Percentiles rank a stretch among this genome's conserved stretches.
phyloP scores from a whole-genome alignment of 257 asterid genomes.

The Cruciata laevipes region DNA sequence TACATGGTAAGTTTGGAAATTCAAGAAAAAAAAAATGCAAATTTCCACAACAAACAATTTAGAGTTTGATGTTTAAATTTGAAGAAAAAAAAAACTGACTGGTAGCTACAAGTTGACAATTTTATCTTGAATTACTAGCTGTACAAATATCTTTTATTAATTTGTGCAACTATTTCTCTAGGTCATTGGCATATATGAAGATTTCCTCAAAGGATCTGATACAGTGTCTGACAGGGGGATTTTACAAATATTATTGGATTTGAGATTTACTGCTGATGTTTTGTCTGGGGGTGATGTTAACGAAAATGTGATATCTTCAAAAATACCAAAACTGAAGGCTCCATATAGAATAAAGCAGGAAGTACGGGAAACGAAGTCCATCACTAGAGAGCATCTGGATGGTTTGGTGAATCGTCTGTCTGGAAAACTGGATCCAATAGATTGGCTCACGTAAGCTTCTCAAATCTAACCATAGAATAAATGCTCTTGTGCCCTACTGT shows the following conservation, averaged over 20 bases:
- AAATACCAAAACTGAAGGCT: slow-evolving; percentile 38
- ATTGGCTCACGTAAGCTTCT: slow-evolving; percentile 95
- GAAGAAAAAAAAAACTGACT: background rate
- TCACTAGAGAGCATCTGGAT: slow-evolving; percentile 46
- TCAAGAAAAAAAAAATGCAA: background rate
- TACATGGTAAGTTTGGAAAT: background rate
- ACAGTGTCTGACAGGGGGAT: slow-evolving; percentile 82
- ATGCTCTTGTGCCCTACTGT: background rate
- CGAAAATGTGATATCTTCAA: slow-evolving; percentile 45
- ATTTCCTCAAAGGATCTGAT: slow-evolving; percentile 54
- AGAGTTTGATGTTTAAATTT: background rate
- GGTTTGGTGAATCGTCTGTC: slow-evolving; percentile 56
- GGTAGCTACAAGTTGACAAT: background rate
- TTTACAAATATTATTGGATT: slow-evolving; percentile 80
- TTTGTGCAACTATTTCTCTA: slow-evolving; percentile 18
- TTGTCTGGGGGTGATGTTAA: slow-evolving; percentile 66
- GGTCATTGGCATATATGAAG: slow-evolving; percentile 67
- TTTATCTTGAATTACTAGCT: background rate
- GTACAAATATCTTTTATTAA: slow-evolving; percentile 12
- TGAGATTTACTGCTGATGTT: slow-evolving; percentile 77
- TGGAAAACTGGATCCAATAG: slow-evolving; percentile 85
- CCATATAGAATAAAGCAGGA: slow-evolving; percentile 73
- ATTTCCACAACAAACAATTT: background rate
- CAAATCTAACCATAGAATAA: background rate
- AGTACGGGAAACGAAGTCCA: slow-evolving; percentile 42